Evolutionary conservation across 345 rosid species (phyloP), one percentile per base, ranked within the genome.

Genomic region (Populus ilicifolia): DNA sequence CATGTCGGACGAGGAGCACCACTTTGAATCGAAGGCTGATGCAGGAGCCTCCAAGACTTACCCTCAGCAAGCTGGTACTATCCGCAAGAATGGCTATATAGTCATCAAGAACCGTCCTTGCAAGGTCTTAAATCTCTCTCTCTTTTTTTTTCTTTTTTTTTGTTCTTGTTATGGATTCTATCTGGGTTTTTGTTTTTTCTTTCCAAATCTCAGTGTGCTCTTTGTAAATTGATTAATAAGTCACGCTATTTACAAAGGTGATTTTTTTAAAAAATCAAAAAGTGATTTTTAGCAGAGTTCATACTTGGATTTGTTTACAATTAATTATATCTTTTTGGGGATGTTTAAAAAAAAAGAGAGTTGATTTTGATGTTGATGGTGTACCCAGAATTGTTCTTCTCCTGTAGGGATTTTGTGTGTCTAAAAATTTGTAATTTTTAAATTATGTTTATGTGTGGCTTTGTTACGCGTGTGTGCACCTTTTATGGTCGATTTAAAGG

Each of bases 1-100:
- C 52, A 89, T 89, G 93, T 89, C 93, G 65, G 93, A 89, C 81
- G 90, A 89, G 74, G 90, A 89, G 69, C 90, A 86, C 71, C 89
- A 89, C 85, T 89, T 89, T 50, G 88, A 88, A 4, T 85, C 92
- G 0, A 89, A 89, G 84, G 92, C 88, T 0, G 90, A 89, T 74
- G 90, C 92, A 7, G 92, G 92, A 30, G 89, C 90, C 38, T 89
- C 89, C 39, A 89, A 89, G 85, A 89, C 90, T 10, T 89, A 64
- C 56, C 93, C 90, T 10, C 90, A 89, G 71, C 93, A 89, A 65
- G 93, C 93, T 25, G 92, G 92, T 54, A 75, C 92, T 52, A 85
- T 88, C 72, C 89, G 92, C 70, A 88, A 89, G 82, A 88, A 84
- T 70, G 90, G 93, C 46, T 84, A 89, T 75, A 83, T 89, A 73